phyloP scores from a whole-genome alignment of 73 alveolate genomes.

The Paramecium pentaurelia region DNA sequence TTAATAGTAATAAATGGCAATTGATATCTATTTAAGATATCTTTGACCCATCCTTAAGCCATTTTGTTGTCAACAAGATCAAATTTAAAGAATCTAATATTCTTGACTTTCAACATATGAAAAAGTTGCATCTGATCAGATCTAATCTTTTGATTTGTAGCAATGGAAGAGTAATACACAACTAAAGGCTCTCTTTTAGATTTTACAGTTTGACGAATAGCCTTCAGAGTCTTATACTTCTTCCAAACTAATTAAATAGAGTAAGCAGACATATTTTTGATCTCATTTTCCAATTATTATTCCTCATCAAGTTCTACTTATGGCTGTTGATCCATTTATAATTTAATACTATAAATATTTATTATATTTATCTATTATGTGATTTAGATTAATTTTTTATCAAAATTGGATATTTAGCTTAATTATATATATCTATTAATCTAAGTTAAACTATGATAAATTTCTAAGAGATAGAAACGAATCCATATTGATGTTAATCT shows the following conservation, averaged over 20 bases:
- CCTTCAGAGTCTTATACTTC: not conserved
- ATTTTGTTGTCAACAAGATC: slow-evolving; percentile 27
- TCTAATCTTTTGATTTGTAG: not conserved
- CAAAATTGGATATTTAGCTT: not conserved
- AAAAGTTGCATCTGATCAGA: not conserved
- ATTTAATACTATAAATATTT: too few relatives aligned
- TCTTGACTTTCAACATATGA: slow-evolving; percentile 4
- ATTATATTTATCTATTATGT: too few relatives aligned
- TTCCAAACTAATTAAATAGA: not conserved
- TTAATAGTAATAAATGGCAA: slow-evolving; percentile 5
- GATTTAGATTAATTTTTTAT: too few relatives aligned
- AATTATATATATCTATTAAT: too few relatives aligned
- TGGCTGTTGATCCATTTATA: too few relatives aligned
- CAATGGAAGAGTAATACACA: not conserved
- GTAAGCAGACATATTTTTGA: not conserved
- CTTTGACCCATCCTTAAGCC: slow-evolving; percentile 50
- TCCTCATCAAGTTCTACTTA: too few relatives aligned
- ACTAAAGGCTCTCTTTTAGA: not conserved
- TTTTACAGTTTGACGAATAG: too few relatives aligned
- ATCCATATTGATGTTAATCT: not conserved
- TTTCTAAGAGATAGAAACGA: not conserved
- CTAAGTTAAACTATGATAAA: not conserved
- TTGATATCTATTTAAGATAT: not conserved
- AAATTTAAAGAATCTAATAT: slow-evolving; percentile 16
- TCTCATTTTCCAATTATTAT: not conserved